Conservation (phyloP, 129 eudicot genomes). For the Artemisia tridentata region DNA sequence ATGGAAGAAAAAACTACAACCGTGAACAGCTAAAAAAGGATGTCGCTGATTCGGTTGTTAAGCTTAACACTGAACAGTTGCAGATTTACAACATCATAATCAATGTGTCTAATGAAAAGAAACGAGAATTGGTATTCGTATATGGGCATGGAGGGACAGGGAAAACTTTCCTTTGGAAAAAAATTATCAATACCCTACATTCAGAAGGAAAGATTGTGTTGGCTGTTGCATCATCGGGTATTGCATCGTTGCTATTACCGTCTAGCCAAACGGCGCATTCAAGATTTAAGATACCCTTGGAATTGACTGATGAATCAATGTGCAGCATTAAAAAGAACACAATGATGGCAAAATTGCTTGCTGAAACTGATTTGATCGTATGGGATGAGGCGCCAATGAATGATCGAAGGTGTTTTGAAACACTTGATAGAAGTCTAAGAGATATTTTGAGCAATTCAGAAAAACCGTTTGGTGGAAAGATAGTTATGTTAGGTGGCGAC, state of each 20-base stretch:
- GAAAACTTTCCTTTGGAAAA: slow-evolving; percentile 1
- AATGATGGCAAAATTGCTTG: background rate
- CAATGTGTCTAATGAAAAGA: no score
- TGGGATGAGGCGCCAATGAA: no score
- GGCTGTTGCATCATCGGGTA: background rate
- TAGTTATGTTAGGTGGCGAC: no score
- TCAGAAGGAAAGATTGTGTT: slow-evolving; percentile 3
- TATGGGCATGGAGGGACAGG: background rate
- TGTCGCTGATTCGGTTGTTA: background rate
- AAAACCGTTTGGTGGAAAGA: no score
- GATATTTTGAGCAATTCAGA: no score
- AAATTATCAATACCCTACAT: background rate
- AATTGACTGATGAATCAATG: background rate
- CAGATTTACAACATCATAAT: background rate
- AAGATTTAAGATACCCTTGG: background rate
- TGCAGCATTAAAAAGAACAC: background rate
- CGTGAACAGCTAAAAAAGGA: background rate
- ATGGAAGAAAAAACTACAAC: background rate
- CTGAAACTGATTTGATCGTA: background rate
- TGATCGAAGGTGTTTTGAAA: no score
- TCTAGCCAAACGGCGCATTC: background rate
- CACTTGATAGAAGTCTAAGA: no score
- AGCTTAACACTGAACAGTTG: background rate
- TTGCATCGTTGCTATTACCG: background rate
- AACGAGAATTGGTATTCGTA: background rate